Evolutionary conservation across 805 yeast genomes (phyloP).

Genomic region (Saccharomycopsis sp.): DNA sequence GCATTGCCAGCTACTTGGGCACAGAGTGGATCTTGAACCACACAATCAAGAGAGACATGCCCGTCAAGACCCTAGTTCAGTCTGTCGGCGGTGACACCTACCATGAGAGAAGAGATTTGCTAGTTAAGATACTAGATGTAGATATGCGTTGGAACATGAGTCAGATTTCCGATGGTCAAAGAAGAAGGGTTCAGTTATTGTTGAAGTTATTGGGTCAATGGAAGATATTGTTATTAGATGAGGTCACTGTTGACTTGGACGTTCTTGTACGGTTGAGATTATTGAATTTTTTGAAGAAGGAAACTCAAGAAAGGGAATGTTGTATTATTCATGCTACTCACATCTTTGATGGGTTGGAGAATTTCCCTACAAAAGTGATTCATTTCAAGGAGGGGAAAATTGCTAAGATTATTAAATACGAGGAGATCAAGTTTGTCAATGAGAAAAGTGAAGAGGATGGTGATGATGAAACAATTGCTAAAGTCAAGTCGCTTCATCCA

Average conservation of each 20-base stretch:
- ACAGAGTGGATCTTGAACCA: constrained; percentile 97
- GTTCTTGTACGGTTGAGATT: constrained; percentile 80
- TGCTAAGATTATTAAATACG: constrained; percentile 30
- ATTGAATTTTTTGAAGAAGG: constrained; percentile 62
- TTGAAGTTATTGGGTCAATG: constrained; percentile 94
- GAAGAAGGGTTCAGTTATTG: constrained; percentile 86
- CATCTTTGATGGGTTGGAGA: constrained; percentile 88
- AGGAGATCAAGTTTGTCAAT: constrained; percentile 29
- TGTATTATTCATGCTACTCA: constrained; percentile 92
- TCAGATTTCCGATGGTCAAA: constrained; percentile 86
- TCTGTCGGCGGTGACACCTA: constrained; percentile 78
- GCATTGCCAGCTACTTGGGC: constrained; percentile 72
- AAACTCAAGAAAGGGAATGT: constrained; percentile 61
- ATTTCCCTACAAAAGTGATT: constrained; percentile 80
- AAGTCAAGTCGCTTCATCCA: constrained; percentile 58
- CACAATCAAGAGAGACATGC: constrained; percentile 84
- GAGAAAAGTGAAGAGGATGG: constrained; percentile 18
- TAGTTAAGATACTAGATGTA: constrained; percentile 74
- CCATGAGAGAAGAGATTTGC: constrained; percentile 67
- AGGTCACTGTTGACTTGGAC: constrained; percentile 94
- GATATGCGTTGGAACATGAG: constrained; percentile 91
- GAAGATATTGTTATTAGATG: constrained; percentile 82
- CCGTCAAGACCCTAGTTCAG: constrained; percentile 69
- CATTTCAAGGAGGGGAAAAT: constrained; percentile 70
- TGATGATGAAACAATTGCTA: constrained; percentile 32